Evolutionary conservation across 2,329 filamentous ascomycete species (phyloP), one percentile per base, ranked within the genome.

Genomic region (Pestalotiopsis sp.): DNA sequence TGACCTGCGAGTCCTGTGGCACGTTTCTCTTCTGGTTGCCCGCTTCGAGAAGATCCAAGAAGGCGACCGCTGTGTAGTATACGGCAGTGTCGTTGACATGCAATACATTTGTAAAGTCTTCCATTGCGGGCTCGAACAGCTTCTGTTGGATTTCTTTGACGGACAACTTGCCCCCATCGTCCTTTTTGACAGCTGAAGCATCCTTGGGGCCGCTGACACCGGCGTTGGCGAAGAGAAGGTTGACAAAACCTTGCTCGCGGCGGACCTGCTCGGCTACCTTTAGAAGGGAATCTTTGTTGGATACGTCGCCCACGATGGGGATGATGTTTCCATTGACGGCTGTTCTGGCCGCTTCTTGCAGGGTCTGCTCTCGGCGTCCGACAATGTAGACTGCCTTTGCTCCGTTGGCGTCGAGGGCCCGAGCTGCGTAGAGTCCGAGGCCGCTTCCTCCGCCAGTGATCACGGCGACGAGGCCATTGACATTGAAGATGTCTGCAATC

Each of bases 381-480:
- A 66, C 64, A 14, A 66, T 66, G 14, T 66, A 66, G n/a, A 66
- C 64, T n/a, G 64, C 64, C 39, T 65, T 66, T 40, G 64, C 64
- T 10, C 64, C 64, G 20, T 66, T 66, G 35, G 64, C 64, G 26
- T 66, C 64, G 26, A 66, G 55, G n/a, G 64, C 64, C 6, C 64
- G 52, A 3, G 64, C 64, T n/a, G 64, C 64, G 64, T 60, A 66
- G 26, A 66, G 64, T 10, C 64, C 64, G 3, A 66, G 55, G 6
- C 64, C 64, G n/a, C 52, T 66, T 9, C 64, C 64, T 14, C 64
- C 64, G 7, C 64, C 64, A 3, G 64, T 66, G 35, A 66, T 52
- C 6, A 66, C 64, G 22, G 64, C 64, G 22, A 66, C 64, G 6
- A 66, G 64, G 26, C 64, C 64, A 13, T 66, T 38, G 17, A 66